phyloP scores from a whole-genome alignment of 805 yeast genomes.

The Candida tibetensis region DNA sequence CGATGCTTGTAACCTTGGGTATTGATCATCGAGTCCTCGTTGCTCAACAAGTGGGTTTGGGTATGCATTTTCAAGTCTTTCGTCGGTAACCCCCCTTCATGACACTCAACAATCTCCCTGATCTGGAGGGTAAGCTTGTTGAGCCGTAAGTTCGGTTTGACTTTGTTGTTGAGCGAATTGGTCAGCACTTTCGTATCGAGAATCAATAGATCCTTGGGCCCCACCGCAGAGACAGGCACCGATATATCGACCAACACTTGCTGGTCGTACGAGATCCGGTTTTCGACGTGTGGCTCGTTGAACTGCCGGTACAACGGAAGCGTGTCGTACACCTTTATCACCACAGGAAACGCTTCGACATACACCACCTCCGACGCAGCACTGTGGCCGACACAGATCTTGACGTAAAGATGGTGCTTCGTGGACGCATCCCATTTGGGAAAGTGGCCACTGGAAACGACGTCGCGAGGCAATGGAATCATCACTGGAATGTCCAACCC shows the following conservation, averaged over 20 bases:
- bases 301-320: conserved; percentile 56
- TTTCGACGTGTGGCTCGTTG: conserved; percentile 49
- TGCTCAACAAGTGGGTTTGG: conserved; percentile 25
- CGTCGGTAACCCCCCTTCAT: conserved; percentile 50
- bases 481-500: conserved; percentile 61
- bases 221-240: conserved; percentile 53
- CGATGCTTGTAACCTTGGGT: conserved; percentile 25
- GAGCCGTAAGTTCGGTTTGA: conserved; percentile 35
- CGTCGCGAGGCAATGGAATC: conserved; percentile 52
- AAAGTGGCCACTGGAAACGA: conserved; percentile 51
- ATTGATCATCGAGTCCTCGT: conserved; percentile 16
- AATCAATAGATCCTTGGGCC: conserved; percentile 51
- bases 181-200: conserved; percentile 41
- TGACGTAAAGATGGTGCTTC: conserved; percentile 43
- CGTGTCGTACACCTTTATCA: conserved; percentile 54
- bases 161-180: conserved; percentile 31
- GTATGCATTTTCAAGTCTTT: conserved; percentile 43
- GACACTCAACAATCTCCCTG: conserved; percentile 52
- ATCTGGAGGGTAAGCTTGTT: conserved; percentile 48
- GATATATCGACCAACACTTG: conserved; percentile 45
- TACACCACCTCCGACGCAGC: conserved; percentile 29
- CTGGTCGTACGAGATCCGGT: conserved; percentile 46
- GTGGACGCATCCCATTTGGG: conserved; percentile 48
- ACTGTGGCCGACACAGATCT: conserved; percentile 29
- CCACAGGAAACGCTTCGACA: conserved; percentile 45